Conservation (phyloP, 1,284 basidiomycete species). For the Trametes hirsuta region DNA sequence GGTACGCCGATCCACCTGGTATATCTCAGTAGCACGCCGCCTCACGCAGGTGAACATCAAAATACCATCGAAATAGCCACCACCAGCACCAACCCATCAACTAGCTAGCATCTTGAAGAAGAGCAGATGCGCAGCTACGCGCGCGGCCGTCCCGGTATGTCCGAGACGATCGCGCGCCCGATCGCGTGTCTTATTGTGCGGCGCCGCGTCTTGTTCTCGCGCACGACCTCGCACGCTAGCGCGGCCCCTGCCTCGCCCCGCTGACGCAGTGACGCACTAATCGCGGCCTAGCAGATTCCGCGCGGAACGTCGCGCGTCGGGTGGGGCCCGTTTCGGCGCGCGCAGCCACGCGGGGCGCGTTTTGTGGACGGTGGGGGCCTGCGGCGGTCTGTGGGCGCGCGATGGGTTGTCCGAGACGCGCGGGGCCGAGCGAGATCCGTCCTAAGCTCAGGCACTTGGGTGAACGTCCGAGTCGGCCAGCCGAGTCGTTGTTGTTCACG, state of each 20-base stretch:
- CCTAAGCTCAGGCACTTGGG: too few species aligned
- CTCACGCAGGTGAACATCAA: too few species aligned
- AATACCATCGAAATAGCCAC: too few species aligned
- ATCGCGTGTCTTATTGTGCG: conserved; percentile 15
- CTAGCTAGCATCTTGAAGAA: too few species aligned
- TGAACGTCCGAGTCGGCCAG: too few species aligned
- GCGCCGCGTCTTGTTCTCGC: conserved; percentile 6
- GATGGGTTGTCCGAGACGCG: neutral
- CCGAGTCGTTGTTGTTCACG: too few species aligned
- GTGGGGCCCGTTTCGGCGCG: neutral
- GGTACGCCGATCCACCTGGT: neutral
- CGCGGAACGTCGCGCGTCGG: neutral
- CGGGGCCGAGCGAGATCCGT: neutral
- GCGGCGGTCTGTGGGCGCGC: too few species aligned
- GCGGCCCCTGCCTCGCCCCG: neutral
- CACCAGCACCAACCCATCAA: too few species aligned
- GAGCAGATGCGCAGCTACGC: too few species aligned
- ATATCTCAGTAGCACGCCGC: too few species aligned
- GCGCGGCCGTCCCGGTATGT: conserved; percentile 6
- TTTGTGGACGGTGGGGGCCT: neutral
- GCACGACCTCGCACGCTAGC: neutral
- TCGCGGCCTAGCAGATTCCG: neutral
- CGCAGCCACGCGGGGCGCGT: neutral
- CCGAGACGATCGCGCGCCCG: conserved; percentile 13
- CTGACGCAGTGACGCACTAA: neutral